Evolutionary conservation across 2,329 filamentous ascomycete species (phyloP).

Genomic region (Colletotrichum salicis): DNA sequence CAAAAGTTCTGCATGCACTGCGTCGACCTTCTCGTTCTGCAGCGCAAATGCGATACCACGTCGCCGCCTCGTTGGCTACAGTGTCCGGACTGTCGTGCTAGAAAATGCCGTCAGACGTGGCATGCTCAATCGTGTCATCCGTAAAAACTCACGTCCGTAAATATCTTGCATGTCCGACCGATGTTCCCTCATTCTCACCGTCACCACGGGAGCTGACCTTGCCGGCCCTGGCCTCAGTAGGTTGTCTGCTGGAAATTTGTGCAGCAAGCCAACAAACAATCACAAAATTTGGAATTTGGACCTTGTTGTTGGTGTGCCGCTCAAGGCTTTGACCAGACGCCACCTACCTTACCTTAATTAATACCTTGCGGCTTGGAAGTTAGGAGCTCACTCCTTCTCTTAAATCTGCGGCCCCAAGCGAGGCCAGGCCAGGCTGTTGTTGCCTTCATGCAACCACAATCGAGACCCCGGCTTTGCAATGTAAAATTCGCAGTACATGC

Average conservation of each 20-base stretch:
- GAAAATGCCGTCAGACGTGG: neutral
- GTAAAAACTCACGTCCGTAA: neutral
- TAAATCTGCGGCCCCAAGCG: neutral
- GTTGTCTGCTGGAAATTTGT: neutral
- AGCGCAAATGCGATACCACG: neutral
- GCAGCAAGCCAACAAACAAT: neutral
- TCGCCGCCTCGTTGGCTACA: neutral
- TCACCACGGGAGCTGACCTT: neutral
- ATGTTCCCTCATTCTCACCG: neutral
- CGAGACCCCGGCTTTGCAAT: neutral
- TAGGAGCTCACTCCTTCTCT: neutral
- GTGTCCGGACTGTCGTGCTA: neutral
- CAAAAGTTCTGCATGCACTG: neutral
- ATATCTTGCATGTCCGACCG: neutral
- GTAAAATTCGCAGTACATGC: neutral
- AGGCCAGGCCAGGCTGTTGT: no score
- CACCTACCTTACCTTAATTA: neutral
- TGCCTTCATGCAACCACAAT: neutral
- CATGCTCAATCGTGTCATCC: neutral
- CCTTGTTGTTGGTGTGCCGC: neutral
- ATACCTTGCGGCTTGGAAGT: neutral
- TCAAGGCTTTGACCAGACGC: no score
- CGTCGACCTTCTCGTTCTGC: neutral
- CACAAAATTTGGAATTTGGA: neutral
- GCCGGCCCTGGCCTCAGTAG: neutral